Conservation (phyloP, 306 rosid species). For the Gleditsia sinensis region DNA sequence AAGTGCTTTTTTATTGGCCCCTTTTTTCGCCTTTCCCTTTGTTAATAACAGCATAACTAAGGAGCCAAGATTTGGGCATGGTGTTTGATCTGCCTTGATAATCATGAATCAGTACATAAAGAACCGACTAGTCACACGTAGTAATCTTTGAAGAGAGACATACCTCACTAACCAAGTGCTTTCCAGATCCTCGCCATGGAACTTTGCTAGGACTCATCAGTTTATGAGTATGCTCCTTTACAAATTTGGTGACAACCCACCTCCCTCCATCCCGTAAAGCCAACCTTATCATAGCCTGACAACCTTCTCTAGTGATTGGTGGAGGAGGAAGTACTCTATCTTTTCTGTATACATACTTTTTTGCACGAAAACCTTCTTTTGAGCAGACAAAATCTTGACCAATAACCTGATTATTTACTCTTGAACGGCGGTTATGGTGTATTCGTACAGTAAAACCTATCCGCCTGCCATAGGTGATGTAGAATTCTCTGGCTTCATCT, state of each 20-base stretch:
- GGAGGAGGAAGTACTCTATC: slow-evolving; percentile 84
- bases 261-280: slow-evolving; percentile 65
- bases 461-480: slow-evolving; percentile 63
- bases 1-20: background rate
- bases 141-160: slow-evolving; percentile 22
- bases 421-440: slow-evolving; percentile 79
- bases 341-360: slow-evolving; percentile 68
- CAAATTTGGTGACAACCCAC: slow-evolving; percentile 76
- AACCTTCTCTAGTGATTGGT: slow-evolving; percentile 71
- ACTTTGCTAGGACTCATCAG: slow-evolving; percentile 72
- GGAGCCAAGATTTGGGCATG: background rate
- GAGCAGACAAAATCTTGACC: slow-evolving; percentile 87
- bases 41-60: slow-evolving; percentile 18
- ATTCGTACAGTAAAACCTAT: slow-evolving; percentile 67
- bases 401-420: slow-evolving; percentile 69
- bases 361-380: slow-evolving; percentile 77
- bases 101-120: background rate
- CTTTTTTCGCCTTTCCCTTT: background rate
- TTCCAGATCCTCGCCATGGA: slow-evolving; percentile 74
- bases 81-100: background rate
- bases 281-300: slow-evolving; percentile 76
- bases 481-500: slow-evolving; percentile 78
- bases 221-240: slow-evolving; percentile 71
- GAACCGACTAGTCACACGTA: slow-evolving; percentile 7
- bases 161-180: slow-evolving; percentile 73